Base-by-base conservation (phyloP, 2,329 filamentous ascomycete genomes). In the Beauveria pseudobassiana region DNA sequence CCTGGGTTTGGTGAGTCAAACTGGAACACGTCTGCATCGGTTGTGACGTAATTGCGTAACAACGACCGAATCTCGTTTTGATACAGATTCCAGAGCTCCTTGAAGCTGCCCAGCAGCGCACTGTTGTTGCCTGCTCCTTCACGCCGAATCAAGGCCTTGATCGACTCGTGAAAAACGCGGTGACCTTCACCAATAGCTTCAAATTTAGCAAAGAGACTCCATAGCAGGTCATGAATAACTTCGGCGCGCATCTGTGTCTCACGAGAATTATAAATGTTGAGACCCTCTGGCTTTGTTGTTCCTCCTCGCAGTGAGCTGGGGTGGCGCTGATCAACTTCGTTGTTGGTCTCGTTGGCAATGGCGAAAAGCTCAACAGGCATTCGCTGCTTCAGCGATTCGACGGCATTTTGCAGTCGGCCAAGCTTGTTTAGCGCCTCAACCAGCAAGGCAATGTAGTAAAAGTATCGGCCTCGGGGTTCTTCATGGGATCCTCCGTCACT, bases 151-250 rank as follows among this genome's bases (percentile, higher is more conserved):
- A 99, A 90, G 1, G 90, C 90, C 65, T 88, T 88, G 69, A 97
- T 88, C 52, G 96, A 89, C 73, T 98, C 95, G 73, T 98, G 92
- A 62, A 98, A 87, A 0, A 97, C 88, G 48, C 96, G 88, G 71
- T 99, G 95, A 2, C 93, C 91, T 76, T 99, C 96, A 5, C 92
- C 91, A 66, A 99, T 98, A 8, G 95, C 91, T 73, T 98, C 95
- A 65, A 99, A 98, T 69, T 97, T 97, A 49, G 93, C 93, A 72
- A 96, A 99, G 1, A 99, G 75, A 0, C 91, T 93, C 86, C 89
- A 96, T 2, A 99, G 78, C 51, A 98, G 83, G 70, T 99, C 95
- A 66, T 95, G 90, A 54, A 99, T 88, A 30, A 97, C 90, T 68
- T 91, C 89, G 16, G 88, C 88, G 20, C 90, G 84, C 76, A 93